phyloP scores from a whole-genome alignment of 192 early-diverging fungal genomes.

The Rhizophagus clarus region DNA sequence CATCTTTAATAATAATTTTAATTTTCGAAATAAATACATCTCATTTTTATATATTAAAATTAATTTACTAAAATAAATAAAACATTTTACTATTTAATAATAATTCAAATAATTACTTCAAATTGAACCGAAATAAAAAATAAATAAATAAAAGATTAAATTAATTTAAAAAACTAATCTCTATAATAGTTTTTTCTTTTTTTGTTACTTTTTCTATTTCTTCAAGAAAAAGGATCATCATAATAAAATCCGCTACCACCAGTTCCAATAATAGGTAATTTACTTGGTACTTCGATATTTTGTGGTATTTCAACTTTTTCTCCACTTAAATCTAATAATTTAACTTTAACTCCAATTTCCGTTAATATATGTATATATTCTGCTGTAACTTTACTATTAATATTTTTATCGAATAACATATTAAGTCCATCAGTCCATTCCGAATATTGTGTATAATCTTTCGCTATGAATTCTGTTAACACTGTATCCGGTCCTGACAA shows the following conservation, averaged over 20 bases:
- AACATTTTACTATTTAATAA: too few species aligned
- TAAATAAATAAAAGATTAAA: too few species aligned
- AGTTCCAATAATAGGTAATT: slow-evolving; percentile 10
- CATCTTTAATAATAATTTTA: too few species aligned
- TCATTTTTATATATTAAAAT: too few species aligned
- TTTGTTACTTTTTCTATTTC: neutral
- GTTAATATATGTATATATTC: slow-evolving; percentile 64
- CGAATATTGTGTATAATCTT: slow-evolving; percentile 45
- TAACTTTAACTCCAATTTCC: slow-evolving; percentile 66
- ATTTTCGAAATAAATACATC: too few species aligned
- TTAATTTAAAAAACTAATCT: neutral
- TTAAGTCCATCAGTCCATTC: slow-evolving; percentile 81
- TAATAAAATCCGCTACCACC: slow-evolving; percentile 28
- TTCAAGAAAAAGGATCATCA: slow-evolving; percentile 32
- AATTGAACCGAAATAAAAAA: too few species aligned
- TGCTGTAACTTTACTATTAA: slow-evolving; percentile 65
- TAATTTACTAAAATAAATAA: too few species aligned
- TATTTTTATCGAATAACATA: slow-evolving; percentile 66
- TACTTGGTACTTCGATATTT: slow-evolving; percentile 25
- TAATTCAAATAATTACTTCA: too few species aligned
- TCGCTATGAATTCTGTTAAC: slow-evolving; percentile 61
- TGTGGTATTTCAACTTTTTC: slow-evolving; percentile 59
- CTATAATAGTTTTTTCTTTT: too few species aligned
- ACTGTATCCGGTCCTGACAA: slow-evolving; percentile 36
- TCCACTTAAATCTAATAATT: slow-evolving; percentile 67